These are phyloP conservation scores for Ceratocystis eucalypticola DNA, from an alignment of 2,329 filamentous ascomycete species.

Conservation along the genomic window DNA sequence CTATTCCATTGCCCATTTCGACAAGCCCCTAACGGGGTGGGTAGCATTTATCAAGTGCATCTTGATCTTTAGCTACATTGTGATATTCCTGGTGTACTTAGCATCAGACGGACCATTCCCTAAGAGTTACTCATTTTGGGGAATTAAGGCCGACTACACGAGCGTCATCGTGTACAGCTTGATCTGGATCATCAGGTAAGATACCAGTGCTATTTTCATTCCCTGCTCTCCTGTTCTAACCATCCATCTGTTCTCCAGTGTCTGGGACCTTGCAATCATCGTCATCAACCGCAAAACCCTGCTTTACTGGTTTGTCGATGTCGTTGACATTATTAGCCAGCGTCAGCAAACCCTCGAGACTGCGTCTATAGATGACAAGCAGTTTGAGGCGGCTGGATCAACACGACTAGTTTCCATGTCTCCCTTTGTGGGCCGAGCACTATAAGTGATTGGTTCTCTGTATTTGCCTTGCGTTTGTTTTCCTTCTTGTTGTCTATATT, in stretches of 20 bases:
- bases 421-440: conserved; percentile 13
- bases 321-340: neutral
- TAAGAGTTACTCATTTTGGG: conserved; percentile 28
- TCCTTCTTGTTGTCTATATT: neutral
- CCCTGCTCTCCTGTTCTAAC: neutral
- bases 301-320: conserved; percentile 11
- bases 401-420: neutral
- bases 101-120: conserved; percentile 29
- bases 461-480: neutral
- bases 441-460: neutral
- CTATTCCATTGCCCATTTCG: conserved; percentile 25
- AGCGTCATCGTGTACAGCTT: conserved; percentile 28
- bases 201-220: too few relatives aligned
- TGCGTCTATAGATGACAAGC: neutral
- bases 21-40: conserved; percentile 26
- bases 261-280: conserved; percentile 19
- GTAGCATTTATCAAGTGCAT: conserved; percentile 25
- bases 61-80: conserved; percentile 27
- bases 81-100: conserved; percentile 28
- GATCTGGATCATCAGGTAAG: conserved; percentile 28
- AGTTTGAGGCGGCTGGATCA: neutral
- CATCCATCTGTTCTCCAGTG: conserved; percentile 1
- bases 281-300: conserved; percentile 17
- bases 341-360: conserved; percentile 1
- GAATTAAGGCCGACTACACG: conserved; percentile 24